Conservation (phyloP, 768 basidiomycete genomes). For the Trametes maxima region DNA sequence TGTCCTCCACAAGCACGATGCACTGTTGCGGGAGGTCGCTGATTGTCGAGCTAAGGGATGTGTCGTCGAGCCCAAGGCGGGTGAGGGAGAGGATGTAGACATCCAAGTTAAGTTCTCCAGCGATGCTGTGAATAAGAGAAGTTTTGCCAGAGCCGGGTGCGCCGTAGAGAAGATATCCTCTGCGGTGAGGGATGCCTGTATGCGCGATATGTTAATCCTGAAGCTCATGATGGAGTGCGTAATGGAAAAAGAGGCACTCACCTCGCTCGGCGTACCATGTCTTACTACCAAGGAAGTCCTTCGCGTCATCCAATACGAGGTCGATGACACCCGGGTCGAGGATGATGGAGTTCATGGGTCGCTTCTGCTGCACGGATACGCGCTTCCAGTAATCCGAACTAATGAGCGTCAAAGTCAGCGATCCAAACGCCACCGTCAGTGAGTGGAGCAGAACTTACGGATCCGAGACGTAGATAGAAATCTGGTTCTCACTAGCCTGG, state of each 20-base stretch:
- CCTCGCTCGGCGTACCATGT: constrained; percentile 76
- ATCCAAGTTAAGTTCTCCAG: constrained; percentile 76
- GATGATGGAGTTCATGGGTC: constrained; percentile 70
- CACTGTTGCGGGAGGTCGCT: constrained; percentile 67
- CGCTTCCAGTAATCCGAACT: constrained; percentile 51
- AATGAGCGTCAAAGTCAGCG: not conserved
- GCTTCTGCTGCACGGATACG: constrained; percentile 61
- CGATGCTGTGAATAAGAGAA: constrained; percentile 72
- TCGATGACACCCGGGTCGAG: constrained; percentile 72
- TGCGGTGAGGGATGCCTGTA: constrained; percentile 69
- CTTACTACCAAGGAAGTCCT: constrained; percentile 70
- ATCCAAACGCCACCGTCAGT: not conserved
- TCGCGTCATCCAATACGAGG: constrained; percentile 66
- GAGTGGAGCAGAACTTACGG: constrained; percentile 32
- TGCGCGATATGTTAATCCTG: not conserved
- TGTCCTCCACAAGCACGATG: constrained; percentile 83
- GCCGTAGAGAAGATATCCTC: constrained; percentile 77
- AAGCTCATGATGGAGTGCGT: not conserved
- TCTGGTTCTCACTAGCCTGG: constrained; percentile 51
- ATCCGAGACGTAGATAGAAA: constrained; percentile 57
- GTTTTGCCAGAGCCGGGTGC: constrained; percentile 81
- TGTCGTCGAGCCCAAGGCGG: constrained; percentile 64
- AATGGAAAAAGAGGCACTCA: constrained; percentile 1
- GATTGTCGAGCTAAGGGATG: constrained; percentile 57
- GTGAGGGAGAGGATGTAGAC: constrained; percentile 76